phyloP scores from a whole-genome alignment of 441 rosid species.

The Adansonia gregorii region DNA sequence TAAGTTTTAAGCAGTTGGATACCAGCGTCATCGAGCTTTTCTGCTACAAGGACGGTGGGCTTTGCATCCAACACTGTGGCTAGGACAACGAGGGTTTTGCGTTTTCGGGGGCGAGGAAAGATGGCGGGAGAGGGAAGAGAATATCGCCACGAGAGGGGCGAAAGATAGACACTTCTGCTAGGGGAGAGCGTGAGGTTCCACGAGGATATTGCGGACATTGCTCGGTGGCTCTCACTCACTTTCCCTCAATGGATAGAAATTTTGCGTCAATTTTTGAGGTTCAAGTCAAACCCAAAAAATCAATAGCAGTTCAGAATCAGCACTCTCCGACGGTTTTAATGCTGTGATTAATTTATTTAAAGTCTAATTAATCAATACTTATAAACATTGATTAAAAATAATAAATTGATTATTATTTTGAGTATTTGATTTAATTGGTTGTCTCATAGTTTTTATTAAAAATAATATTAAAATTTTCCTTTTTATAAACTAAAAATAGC shows the following conservation, averaged over 20 bases:
- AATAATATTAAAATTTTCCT: too few species aligned
- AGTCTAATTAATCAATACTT: too few species aligned
- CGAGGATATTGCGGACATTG: conserved; percentile 35
- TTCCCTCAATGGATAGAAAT: neutral
- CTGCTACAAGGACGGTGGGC: conserved; percentile 65
- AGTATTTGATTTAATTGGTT: too few species aligned
- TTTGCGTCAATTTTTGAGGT: too few species aligned
- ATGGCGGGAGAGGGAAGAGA: conserved; percentile 7
- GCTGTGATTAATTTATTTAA: too few species aligned
- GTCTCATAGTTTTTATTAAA: too few species aligned
- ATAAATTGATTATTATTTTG: too few species aligned
- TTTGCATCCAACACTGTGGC: conserved; percentile 36
- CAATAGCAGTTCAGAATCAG: too few species aligned
- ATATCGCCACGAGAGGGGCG: neutral
- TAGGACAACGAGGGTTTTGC: conserved; percentile 12
- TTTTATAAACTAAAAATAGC: too few species aligned
- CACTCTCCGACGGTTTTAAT: too few species aligned
- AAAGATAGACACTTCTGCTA: neutral
- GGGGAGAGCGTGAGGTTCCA: conserved; percentile 25
- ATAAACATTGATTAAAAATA: too few species aligned
- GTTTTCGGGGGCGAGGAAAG: conserved; percentile 28
- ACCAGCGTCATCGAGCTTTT: conserved; percentile 67
- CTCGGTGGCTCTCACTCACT: neutral
- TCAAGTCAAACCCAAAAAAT: too few species aligned
- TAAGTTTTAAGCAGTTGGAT: conserved; percentile 46